These are phyloP conservation scores for Ogataea trehalophila DNA, from an alignment of 805 yeast species.

Conservation along the genomic window DNA sequence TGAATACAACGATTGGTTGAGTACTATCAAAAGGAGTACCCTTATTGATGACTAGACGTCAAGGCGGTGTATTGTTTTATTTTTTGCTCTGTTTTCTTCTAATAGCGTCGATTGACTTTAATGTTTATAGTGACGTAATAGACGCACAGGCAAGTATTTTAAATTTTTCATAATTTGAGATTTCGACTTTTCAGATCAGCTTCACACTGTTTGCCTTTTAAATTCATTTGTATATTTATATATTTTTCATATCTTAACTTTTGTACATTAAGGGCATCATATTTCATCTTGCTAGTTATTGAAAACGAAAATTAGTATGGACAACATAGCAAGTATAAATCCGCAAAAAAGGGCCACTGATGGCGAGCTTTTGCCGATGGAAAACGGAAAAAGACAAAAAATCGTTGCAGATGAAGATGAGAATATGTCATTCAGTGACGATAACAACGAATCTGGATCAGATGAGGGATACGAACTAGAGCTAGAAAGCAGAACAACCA, in stretches of 20 bases:
- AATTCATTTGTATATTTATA: background rate
- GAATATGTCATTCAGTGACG: background rate
- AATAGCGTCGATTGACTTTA: background rate
- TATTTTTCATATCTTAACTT: background rate
- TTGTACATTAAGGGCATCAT: background rate
- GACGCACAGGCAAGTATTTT: background rate
- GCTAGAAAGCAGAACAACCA: slow-evolving; percentile 6
- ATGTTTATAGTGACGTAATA: background rate
- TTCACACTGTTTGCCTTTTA: slow-evolving; percentile 3
- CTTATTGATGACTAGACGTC: background rate
- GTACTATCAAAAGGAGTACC: slow-evolving; percentile 22
- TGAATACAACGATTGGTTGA: slow-evolving; percentile 31
- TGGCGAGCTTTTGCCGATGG: background rate
- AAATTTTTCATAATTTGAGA: no score
- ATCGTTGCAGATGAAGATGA: slow-evolving; percentile 3
- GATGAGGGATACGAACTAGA: slow-evolving; percentile 7
- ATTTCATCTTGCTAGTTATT: no score
- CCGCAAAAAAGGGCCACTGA: slow-evolving; percentile 11
- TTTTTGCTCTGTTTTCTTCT: background rate
- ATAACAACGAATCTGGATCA: background rate
- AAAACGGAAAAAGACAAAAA: slow-evolving; percentile 4
- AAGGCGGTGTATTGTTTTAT: background rate
- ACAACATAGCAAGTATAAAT: background rate
- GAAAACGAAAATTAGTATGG: background rate
- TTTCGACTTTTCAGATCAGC: no score